These are phyloP conservation scores for Mycena olivaceomarginata DNA, from an alignment of 768 basidiomycete genomes.

Conservation along the genomic window DNA sequence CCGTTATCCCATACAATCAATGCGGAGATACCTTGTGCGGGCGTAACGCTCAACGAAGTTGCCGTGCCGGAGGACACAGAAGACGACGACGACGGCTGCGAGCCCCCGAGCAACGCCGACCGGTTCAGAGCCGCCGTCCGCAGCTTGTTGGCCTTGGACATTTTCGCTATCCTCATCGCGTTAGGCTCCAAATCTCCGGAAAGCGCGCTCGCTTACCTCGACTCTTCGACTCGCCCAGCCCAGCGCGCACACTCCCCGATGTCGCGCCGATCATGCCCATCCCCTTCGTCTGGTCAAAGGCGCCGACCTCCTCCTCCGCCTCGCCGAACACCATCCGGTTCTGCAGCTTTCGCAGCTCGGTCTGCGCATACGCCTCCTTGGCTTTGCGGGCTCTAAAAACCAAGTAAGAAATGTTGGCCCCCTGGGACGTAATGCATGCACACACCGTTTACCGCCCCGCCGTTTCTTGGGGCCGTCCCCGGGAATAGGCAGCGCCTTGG, in stretches of 20 bases:
- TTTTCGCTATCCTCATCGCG: constrained; percentile 80
- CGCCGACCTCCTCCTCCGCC: constrained; percentile 96
- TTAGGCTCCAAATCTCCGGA: constrained; percentile 12
- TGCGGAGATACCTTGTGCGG: constrained; percentile 86
- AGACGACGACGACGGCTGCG: constrained; percentile 89
- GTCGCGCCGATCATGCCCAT: constrained; percentile 96
- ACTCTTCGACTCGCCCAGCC: constrained; percentile 91
- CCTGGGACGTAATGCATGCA: neutral
- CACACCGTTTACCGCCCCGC: constrained; percentile 94
- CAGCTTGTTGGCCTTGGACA: constrained; percentile 95
- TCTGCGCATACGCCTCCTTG: constrained; percentile 98
- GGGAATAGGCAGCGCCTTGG: constrained; percentile 95
- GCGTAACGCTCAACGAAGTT: constrained; percentile 95
- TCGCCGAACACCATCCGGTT: constrained; percentile 98
- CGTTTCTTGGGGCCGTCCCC: constrained; percentile 97
- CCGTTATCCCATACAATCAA: neutral
- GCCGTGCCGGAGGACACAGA: constrained; percentile 85
- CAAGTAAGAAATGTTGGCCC: constrained; percentile 13
- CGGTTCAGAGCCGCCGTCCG: constrained; percentile 90
- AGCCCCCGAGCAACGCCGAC: constrained; percentile 73
- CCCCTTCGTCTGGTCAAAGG: constrained; percentile 98
- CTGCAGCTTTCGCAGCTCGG: constrained; percentile 96
- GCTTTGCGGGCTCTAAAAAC: constrained; percentile 90
- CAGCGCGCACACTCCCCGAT: constrained; percentile 93
- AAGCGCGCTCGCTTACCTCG: constrained; percentile 78